phyloP scores from a whole-genome alignment of 1,139 yeast genomes.

The Wickerhamiella infanticola region DNA sequence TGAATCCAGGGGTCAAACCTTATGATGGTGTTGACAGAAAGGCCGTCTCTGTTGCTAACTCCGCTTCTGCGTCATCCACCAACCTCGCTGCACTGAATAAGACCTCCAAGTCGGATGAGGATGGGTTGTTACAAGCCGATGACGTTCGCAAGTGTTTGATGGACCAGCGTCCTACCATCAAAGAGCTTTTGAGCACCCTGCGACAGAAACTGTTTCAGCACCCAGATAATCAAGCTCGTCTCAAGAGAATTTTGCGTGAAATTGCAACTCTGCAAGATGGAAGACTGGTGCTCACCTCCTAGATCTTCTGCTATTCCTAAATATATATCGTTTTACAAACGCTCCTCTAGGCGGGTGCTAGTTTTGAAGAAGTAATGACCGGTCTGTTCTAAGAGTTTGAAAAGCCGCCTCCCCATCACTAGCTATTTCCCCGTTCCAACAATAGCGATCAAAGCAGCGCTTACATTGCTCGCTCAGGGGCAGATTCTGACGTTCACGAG shows the following conservation, averaged over 20 bases:
- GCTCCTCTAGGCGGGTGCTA: too few relatives aligned
- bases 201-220: constrained; percentile 51
- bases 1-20: constrained; percentile 54
- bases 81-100: constrained; percentile 6
- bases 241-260: constrained; percentile 53
- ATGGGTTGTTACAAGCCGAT: constrained; percentile 39
- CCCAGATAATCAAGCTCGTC: constrained; percentile 51
- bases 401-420: background rate
- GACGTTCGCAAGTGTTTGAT: constrained; percentile 58
- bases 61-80: constrained; percentile 5
- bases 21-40: constrained; percentile 19
- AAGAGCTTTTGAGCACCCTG: constrained; percentile 45
- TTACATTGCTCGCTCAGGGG: constrained; percentile 59
- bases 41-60: constrained; percentile 26
- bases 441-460: constrained; percentile 54
- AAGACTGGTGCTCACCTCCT: constrained; percentile 1
- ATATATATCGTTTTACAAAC: constrained; percentile 51
- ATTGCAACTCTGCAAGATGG: constrained; percentile 37
- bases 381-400: too few relatives aligned
- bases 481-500: constrained; percentile 40
- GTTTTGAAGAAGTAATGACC: too few relatives aligned
- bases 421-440: constrained; percentile 53
- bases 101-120: constrained; percentile 10
- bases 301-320: constrained; percentile 36
- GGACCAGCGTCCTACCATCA: constrained; percentile 47